phyloP scores from a whole-genome alignment of 2,329 filamentous ascomycete species.

The Fusarium newnesense region DNA sequence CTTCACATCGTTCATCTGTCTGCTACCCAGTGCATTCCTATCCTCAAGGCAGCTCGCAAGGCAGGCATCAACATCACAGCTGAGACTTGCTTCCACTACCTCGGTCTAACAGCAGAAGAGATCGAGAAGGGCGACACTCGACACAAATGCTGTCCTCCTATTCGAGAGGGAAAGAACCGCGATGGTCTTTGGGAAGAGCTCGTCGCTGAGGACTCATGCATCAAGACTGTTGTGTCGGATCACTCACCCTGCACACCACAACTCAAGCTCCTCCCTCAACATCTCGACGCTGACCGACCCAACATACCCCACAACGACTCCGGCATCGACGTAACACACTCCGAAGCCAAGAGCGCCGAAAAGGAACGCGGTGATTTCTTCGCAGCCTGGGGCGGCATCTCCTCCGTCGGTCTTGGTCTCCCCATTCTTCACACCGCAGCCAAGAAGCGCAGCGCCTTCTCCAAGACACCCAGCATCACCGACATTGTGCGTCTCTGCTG shows the following conservation, averaged over 20 bases:
- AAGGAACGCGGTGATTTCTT: slow-evolving; percentile 83
- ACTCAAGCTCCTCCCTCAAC: slow-evolving; percentile 84
- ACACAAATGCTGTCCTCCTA: slow-evolving; percentile 96
- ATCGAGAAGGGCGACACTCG: slow-evolving; percentile 87
- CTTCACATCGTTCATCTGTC: slow-evolving; percentile 95
- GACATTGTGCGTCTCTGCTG: slow-evolving; percentile 90
- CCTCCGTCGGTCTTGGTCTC: slow-evolving; percentile 89
- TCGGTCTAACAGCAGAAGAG: slow-evolving; percentile 83
- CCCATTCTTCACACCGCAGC: slow-evolving; percentile 89
- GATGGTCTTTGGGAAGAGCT: slow-evolving; percentile 90
- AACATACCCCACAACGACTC: slow-evolving; percentile 63
- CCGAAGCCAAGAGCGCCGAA: slow-evolving; percentile 46
- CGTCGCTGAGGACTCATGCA: slow-evolving; percentile 75
- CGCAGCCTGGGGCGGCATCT: slow-evolving; percentile 95
- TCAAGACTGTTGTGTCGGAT: slow-evolving; percentile 92
- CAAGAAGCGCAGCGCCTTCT: slow-evolving; percentile 65
- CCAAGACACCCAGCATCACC: slow-evolving; percentile 64
- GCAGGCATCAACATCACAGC: slow-evolving; percentile 87
- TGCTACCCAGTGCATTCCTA: slow-evolving; percentile 86
- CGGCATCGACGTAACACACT: slow-evolving; percentile 60
- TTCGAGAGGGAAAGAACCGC: slow-evolving; percentile 83
- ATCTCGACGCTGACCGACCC: slow-evolving; percentile 57
- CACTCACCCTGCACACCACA: slow-evolving; percentile 97
- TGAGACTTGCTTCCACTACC: slow-evolving; percentile 96
- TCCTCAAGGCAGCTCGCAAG: slow-evolving; percentile 78